phyloP scores from a whole-genome alignment of 2,329 filamentous ascomycete species.

The Monilinia vaccinii-corymbosi region DNA sequence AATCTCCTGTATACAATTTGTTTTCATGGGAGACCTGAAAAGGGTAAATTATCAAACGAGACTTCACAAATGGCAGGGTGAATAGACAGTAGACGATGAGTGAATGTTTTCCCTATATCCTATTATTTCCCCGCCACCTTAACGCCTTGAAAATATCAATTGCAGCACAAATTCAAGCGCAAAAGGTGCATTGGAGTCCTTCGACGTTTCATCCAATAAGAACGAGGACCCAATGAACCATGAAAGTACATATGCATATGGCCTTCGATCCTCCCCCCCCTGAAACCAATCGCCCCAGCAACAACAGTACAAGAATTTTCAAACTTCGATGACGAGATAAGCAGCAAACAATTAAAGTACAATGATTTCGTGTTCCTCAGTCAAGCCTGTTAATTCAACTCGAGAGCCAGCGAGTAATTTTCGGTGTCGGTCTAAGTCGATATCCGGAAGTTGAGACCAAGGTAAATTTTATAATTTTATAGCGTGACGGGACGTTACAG shows the following conservation, averaged over 20 bases:
- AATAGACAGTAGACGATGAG: not conserved
- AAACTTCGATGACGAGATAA: not conserved
- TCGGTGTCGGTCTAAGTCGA: not conserved
- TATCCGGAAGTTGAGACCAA: not conserved
- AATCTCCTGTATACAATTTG: too few relatives aligned
- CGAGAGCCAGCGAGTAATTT: slow-evolving; percentile 5
- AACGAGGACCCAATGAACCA: not conserved
- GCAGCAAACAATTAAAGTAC: slow-evolving; percentile 9
- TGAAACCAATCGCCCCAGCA: not conserved
- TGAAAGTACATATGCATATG: slow-evolving; percentile 7
- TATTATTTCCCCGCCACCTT: slow-evolving; percentile 6
- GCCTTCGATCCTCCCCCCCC: not conserved
- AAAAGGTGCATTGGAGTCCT: slow-evolving; percentile 2
- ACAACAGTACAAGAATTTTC: slow-evolving; percentile 9
- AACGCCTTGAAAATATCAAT: slow-evolving; percentile 9
- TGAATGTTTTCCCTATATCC: slow-evolving; percentile 9
- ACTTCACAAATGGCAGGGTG: not conserved
- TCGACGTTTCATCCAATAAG: not conserved
- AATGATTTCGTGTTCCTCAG: slow-evolving; percentile 4
- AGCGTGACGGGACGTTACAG: slow-evolving; percentile 9
- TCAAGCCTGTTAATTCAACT: slow-evolving; percentile 3
- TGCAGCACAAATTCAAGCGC: slow-evolving; percentile 8
- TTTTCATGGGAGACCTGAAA: not conserved
- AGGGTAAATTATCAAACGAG: not conserved
- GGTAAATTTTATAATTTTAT: slow-evolving; percentile 8